Evolutionary conservation across 768 basidiomycete genomes (phyloP).

Genomic region (Collybiopsis confluens): DNA sequence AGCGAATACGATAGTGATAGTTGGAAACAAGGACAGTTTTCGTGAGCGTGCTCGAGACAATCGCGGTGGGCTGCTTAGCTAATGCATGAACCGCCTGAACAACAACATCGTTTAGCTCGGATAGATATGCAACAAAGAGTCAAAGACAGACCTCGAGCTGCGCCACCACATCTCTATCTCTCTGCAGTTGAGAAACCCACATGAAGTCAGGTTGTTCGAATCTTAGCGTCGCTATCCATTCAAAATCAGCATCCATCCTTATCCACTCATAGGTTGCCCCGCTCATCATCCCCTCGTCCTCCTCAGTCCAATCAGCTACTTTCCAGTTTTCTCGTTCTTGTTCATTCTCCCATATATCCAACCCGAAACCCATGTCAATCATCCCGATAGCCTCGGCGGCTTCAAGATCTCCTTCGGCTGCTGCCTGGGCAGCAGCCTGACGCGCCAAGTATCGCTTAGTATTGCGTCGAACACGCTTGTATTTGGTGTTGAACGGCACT

Average conservation of each 20-base stretch:
- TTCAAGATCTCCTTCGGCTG: conserved; percentile 87
- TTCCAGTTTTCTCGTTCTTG: conserved; percentile 92
- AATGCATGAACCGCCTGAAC: conserved; percentile 86
- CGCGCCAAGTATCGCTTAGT: conserved; percentile 94
- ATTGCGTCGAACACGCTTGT: conserved; percentile 92
- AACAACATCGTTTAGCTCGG: conserved; percentile 1
- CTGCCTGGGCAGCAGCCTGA: conserved; percentile 89
- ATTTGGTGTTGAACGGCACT: conserved; percentile 97
- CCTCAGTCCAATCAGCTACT: conserved; percentile 96
- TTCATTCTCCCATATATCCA: conserved; percentile 96
- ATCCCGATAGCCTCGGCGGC: conserved; percentile 92
- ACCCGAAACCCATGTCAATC: conserved; percentile 90
- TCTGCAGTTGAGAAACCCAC: conserved; percentile 95
- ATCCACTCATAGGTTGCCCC: conserved; percentile 99
- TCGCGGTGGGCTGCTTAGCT: conserved; percentile 72
- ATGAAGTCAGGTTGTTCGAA: conserved; percentile 97
- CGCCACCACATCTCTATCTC: conserved; percentile 94
- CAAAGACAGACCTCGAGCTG: conserved; percentile 78
- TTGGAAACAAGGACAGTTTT: conserved; percentile 93
- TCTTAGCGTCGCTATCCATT: conserved; percentile 92
- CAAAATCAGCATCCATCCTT: conserved; percentile 96
- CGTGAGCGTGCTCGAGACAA: conserved; percentile 87
- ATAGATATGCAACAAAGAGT: background rate
- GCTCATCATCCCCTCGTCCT: conserved; percentile 90
- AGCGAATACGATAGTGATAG: conserved; percentile 94